Conservation (phyloP, 2,329 filamentous ascomycete genomes). For the Penicillium sp. region DNA sequence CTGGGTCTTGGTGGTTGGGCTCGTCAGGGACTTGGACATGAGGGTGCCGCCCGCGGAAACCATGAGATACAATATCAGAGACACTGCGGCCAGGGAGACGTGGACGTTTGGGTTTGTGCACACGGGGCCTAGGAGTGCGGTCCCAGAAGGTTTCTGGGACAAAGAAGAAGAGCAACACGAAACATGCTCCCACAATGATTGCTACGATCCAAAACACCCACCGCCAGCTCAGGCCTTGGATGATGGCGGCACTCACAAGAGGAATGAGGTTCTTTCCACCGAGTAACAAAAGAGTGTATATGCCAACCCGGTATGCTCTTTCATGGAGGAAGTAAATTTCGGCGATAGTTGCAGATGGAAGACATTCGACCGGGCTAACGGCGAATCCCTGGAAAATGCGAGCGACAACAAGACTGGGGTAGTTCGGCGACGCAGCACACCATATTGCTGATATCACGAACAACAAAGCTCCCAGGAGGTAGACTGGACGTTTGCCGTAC, state of each 20-base stretch:
- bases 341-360: conserved; percentile 90
- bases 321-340: conserved; percentile 97
- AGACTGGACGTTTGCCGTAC: conserved; percentile 87
- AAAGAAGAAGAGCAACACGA: conserved; percentile 78
- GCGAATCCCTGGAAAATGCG: conserved; percentile 85
- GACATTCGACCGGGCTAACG: conserved; percentile 85
- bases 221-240: conserved; percentile 76
- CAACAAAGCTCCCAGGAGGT: conserved; percentile 73
- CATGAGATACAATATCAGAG: conserved; percentile 38
- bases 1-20: conserved; percentile 5
- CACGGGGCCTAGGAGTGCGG: conserved; percentile 63
- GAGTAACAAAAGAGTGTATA: conserved; percentile 85
- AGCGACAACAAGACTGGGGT: conserved; percentile 75
- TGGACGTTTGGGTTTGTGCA: conserved; percentile 39
- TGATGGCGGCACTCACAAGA: conserved; percentile 81
- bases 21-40: conserved; percentile 23
- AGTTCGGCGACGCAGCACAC: conserved; percentile 83
- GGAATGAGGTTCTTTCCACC: conserved; percentile 91
- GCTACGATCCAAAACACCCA: conserved; percentile 92
- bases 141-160: conserved; percentile 98
- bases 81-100: conserved; percentile 34
- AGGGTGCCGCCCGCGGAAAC: conserved; percentile 37
- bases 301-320: conserved; percentile 85
- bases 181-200: conserved; percentile 72
- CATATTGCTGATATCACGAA: conserved; percentile 77